These are phyloP conservation scores for Fraxinus velutina DNA, from an alignment of 305 asterid genomes.

Conservation along the genomic window DNA sequence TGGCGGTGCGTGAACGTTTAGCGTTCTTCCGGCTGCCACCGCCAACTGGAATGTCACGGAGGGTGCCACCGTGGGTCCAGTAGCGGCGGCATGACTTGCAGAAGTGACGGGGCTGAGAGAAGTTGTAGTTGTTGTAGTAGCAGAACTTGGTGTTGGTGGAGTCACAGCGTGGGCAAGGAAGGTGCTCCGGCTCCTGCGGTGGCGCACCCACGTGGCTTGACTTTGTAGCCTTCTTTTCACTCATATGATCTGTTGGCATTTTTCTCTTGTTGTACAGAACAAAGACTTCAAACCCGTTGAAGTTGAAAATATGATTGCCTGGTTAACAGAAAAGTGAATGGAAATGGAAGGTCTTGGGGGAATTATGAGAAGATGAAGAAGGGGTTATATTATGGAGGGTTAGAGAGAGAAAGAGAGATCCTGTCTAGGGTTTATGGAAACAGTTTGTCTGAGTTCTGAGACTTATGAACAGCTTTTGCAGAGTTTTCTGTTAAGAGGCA, in stretches of 20 bases:
- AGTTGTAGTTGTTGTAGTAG: slow-evolving; percentile 91
- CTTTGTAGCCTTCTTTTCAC: slow-evolving; percentile 36
- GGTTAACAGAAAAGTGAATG: not conserved
- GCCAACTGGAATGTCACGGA: slow-evolving; percentile 82
- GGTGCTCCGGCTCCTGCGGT: slow-evolving; percentile 76
- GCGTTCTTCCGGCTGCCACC: slow-evolving; percentile 83
- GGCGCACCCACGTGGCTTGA: slow-evolving; percentile 46
- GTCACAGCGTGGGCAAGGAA: slow-evolving; percentile 70
- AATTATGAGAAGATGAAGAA: not conserved
- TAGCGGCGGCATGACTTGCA: slow-evolving; percentile 89
- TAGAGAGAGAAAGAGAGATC: slow-evolving; percentile 29
- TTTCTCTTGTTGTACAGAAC: not conserved
- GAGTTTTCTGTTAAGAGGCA: slow-evolving; percentile 29
- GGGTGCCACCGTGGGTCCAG: slow-evolving; percentile 92
- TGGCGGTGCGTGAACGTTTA: slow-evolving; percentile 55
- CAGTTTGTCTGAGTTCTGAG: slow-evolving; percentile 41
- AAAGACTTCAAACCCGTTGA: not conserved
- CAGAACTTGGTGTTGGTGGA: slow-evolving; percentile 56
- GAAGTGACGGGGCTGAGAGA: slow-evolving; percentile 84
- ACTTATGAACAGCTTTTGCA: slow-evolving; percentile 61
- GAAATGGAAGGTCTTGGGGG: slow-evolving; percentile 12
- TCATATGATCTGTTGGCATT: slow-evolving; percentile 43
- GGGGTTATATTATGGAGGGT: slow-evolving; percentile 37
- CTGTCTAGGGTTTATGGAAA: slow-evolving; percentile 31
- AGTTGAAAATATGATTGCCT: not conserved